Percentiles rank a stretch among this genome's conserved stretches.
Conservation (phyloP, 2,329 filamentous ascomycete species). For the Fusarium sambucinum region DNA sequence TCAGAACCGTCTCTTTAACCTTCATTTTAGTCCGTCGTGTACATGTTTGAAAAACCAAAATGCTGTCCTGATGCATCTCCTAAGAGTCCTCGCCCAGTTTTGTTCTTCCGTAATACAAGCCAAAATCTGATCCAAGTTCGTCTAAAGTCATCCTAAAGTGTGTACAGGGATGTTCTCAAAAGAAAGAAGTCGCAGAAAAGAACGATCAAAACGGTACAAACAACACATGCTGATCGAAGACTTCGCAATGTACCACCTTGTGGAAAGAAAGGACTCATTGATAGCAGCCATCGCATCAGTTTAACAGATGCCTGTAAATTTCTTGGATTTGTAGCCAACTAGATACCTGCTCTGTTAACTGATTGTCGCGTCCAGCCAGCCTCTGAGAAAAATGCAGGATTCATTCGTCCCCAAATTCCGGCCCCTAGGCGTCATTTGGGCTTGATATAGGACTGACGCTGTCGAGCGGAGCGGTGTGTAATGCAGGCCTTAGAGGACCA, state of each 20-base stretch:
- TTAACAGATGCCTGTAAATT: conserved; percentile 21
- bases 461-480: conserved; percentile 89
- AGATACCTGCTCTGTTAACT: conserved; percentile 49
- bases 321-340: conserved; percentile 36
- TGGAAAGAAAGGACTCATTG: neutral
- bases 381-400: neutral
- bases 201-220: conserved; percentile 25
- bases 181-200: conserved; percentile 21
- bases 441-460: conserved; percentile 69
- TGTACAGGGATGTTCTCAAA: conserved; percentile 36
- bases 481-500: conserved; percentile 75
- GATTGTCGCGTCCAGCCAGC: neutral
- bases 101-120: conserved; percentile 23
- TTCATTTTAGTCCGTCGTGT: conserved; percentile 30
- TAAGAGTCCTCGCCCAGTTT: conserved; percentile 4
- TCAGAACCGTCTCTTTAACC: conserved; percentile 29
- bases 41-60: conserved; percentile 29
- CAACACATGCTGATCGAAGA: conserved; percentile 4
- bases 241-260: neutral
- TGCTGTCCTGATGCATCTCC: conserved; percentile 5
- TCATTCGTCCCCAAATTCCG: conserved; percentile 2
- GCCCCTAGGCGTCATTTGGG: conserved; percentile 47
- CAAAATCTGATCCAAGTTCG: conserved; percentile 23
- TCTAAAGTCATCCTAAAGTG: conserved; percentile 45
- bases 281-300: conserved; percentile 13